Conservation (phyloP, 768 basidiomycete genomes). For the Tricholoma sp. region DNA sequence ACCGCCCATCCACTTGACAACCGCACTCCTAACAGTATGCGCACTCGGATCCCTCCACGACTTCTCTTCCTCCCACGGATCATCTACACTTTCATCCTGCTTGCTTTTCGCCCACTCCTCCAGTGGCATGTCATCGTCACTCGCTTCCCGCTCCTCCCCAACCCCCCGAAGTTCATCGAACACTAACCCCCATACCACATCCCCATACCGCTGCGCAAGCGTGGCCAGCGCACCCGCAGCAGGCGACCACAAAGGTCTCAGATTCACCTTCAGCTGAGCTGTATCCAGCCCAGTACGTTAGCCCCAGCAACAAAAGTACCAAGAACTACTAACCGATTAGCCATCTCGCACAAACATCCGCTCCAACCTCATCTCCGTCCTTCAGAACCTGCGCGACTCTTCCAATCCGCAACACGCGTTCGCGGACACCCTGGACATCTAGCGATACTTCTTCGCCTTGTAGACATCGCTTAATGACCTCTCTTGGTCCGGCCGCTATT, state of each 20-base stretch:
- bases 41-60: conserved; percentile 75
- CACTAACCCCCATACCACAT: conserved; percentile 66
- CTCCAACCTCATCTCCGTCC: conserved; percentile 49
- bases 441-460: conserved; percentile 79
- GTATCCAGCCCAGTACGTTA: neutral
- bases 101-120: conserved; percentile 7
- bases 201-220: conserved; percentile 49
- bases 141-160: conserved; percentile 11
- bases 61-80: conserved; percentile 66
- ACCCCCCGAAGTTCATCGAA: conserved; percentile 33
- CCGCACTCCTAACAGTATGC: conserved; percentile 49
- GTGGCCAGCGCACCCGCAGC: conserved; percentile 64
- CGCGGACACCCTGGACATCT: conserved; percentile 76
- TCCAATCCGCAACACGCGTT: conserved; percentile 75
- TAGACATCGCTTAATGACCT: conserved; percentile 61
- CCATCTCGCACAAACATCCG: conserved; percentile 68
- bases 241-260: conserved; percentile 87
- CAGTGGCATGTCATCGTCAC: neutral
- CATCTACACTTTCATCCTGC: conserved; percentile 21
- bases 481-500: conserved; percentile 36
- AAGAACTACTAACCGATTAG: conserved; percentile 50
- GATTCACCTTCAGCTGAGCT: conserved; percentile 92
- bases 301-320: neutral
- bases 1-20: conserved; percentile 44
- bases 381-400: conserved; percentile 60